Percentiles rank a stretch among this genome's conserved stretches.
phyloP scores from a whole-genome alignment of 2,329 filamentous ascomycete genomes.

The Penicillium oxalicum region DNA sequence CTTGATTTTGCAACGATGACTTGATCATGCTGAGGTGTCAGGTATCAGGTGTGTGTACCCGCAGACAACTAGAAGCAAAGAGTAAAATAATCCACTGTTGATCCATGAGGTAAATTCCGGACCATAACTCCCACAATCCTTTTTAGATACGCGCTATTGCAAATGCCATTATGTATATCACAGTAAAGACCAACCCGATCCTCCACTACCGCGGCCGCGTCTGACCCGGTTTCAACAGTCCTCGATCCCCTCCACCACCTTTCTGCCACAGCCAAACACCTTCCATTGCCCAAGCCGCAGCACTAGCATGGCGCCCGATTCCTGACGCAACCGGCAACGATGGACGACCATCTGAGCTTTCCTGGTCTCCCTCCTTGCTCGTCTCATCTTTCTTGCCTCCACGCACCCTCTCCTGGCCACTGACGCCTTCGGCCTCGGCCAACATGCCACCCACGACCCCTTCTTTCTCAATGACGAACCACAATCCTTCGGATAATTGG shows the following conservation, averaged over 20 bases:
- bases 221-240: slow-evolving; percentile 33
- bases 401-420: slow-evolving; percentile 32
- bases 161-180: neutral
- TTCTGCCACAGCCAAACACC: slow-evolving; percentile 82
- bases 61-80: no score
- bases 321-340: slow-evolving; percentile 18
- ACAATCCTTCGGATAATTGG: slow-evolving; percentile 70
- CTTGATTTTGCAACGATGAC: no score
- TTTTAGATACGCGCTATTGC: no score
- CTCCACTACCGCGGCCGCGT: slow-evolving; percentile 23
- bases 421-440: slow-evolving; percentile 63
- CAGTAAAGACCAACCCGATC: neutral
- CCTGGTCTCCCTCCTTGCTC: slow-evolving; percentile 1
- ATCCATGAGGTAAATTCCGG: no score
- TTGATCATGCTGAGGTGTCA: no score
- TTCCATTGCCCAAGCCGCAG: slow-evolving; percentile 77
- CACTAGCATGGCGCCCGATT: slow-evolving; percentile 62
- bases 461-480: slow-evolving; percentile 71
- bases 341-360: neutral
- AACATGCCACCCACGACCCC: slow-evolving; percentile 70
- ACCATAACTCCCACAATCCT: no score
- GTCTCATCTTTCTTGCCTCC: neutral
- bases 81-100: no score
- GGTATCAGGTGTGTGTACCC: no score
- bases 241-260: slow-evolving; percentile 51